These are phyloP conservation scores for Chaetomium sp. DNA, from an alignment of 2,329 filamentous ascomycete species.

Conservation along the genomic window DNA sequence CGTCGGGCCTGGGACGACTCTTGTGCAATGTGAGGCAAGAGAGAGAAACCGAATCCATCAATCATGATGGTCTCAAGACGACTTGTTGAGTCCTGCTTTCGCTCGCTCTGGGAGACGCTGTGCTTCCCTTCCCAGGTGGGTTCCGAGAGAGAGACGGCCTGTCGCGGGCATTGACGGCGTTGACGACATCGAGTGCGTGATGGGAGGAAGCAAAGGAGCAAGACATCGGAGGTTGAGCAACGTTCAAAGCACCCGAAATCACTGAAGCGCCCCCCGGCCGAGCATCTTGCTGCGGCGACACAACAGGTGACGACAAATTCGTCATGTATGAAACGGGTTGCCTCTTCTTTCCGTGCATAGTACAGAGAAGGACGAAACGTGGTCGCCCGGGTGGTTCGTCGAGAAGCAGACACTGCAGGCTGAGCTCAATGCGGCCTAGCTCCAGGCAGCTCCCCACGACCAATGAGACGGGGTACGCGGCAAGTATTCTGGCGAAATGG, in stretches of 20 bases:
- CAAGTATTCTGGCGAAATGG: slow-evolving; percentile 5
- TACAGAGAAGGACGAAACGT: slow-evolving; percentile 16
- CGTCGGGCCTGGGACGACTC: no score
- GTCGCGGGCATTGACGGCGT: neutral
- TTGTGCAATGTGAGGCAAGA: no score
- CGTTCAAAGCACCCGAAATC: neutral
- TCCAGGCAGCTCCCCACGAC: slow-evolving; percentile 14
- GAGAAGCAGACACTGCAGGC: slow-evolving; percentile 20
- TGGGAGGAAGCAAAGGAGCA: no score
- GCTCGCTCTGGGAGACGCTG: no score
- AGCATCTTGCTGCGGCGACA: neutral
- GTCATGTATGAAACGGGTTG: slow-evolving; percentile 14
- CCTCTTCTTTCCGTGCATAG: slow-evolving; percentile 7
- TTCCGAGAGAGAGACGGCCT: no score
- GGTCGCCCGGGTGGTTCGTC: slow-evolving; percentile 5
- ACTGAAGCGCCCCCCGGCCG: neutral
- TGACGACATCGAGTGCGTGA: neutral
- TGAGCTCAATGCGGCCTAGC: slow-evolving; percentile 19
- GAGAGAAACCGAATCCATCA: no score
- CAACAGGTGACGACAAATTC: slow-evolving; percentile 4
- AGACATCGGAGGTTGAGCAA: neutral
- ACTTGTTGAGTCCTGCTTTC: no score
- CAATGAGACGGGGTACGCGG: slow-evolving; percentile 16
- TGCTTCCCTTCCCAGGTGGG: no score
- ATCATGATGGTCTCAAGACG: no score